These are phyloP conservation scores for Cymbidium sinense DNA, from an alignment of 106 monocot genomes.

Conservation along the genomic window DNA sequence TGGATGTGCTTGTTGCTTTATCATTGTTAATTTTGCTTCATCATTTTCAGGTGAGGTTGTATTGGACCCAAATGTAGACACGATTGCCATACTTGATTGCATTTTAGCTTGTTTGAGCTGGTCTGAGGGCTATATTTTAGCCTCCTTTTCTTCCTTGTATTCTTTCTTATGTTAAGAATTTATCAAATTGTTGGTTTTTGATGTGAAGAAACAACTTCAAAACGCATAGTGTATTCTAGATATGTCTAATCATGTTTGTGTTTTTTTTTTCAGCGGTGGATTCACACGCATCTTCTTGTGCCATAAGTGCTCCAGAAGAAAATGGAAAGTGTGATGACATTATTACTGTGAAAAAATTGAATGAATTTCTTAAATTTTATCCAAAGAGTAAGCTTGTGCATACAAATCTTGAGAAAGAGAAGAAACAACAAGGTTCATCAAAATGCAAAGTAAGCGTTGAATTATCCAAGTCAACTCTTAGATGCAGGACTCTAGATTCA, in stretches of 20 bases:
- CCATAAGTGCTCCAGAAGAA: slow-evolving; percentile 36
- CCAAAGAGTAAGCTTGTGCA: slow-evolving; percentile 31
- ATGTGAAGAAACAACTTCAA: not conserved
- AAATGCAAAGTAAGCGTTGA: slow-evolving; percentile 52
- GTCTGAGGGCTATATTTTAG: not conserved
- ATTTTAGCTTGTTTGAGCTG: not conserved
- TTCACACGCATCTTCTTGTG: slow-evolving; percentile 39
- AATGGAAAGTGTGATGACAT: slow-evolving; percentile 18
- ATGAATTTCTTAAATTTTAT: slow-evolving; percentile 40
- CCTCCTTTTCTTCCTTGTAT: too few species aligned
- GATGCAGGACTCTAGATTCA: slow-evolving; percentile 41
- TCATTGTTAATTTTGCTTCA: not conserved
- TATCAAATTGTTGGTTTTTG: not conserved
- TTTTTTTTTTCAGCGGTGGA: slow-evolving; percentile 24
- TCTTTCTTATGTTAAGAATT: too few species aligned
- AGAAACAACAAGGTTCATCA: slow-evolving; percentile 20
- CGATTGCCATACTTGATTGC: not conserved
- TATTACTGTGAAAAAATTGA: slow-evolving; percentile 24
- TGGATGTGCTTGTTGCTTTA: not conserved
- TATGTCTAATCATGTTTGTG: not conserved
- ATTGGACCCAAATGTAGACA: not conserved
- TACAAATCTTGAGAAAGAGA: slow-evolving; percentile 35
- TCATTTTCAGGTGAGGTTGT: not conserved
- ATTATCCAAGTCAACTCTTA: slow-evolving; percentile 21
- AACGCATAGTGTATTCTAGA: not conserved